phyloP scores from a whole-genome alignment of 164 flowering plant species.

The Pachysandra terminalis region DNA sequence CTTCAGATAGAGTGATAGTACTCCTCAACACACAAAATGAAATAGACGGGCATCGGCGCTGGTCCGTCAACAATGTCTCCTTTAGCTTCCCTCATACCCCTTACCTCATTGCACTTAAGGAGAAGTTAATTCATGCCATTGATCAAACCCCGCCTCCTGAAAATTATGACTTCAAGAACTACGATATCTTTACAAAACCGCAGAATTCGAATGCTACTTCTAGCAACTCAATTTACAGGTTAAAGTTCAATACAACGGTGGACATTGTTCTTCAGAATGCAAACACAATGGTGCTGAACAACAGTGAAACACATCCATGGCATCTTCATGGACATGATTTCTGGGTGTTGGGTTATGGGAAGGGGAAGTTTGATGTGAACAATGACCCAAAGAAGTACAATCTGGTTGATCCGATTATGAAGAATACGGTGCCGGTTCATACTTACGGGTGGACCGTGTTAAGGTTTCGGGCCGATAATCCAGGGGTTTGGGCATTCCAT shows the following conservation, averaged over 20 bases:
- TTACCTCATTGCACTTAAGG: conserved; percentile 47
- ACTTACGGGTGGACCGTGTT: conserved; percentile 26
- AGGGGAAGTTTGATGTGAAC: conserved; percentile 23
- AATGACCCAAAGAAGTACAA: conserved; percentile 19
- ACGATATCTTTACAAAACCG: conserved; percentile 30
- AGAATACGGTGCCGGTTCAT: conserved; percentile 26
- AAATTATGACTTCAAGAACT: conserved; percentile 27
- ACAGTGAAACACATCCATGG: conserved; percentile 58
- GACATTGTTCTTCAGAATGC: conserved; percentile 71
- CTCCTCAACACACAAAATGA: conserved; percentile 58
- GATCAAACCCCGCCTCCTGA: conserved; percentile 42
- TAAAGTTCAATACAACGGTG: conserved; percentile 53
- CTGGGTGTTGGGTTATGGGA: conserved; percentile 32
- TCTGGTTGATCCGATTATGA: conserved; percentile 23
- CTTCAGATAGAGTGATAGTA: conserved; percentile 40
- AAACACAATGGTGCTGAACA: conserved; percentile 31
- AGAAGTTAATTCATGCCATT: conserved; percentile 25
- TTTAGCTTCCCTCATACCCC: conserved; percentile 53
- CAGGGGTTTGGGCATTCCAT: conserved; percentile 22
- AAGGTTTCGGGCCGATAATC: conserved; percentile 24
- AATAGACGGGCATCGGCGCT: conserved; percentile 26
- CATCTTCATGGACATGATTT: conserved; percentile 39
- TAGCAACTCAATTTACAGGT: conserved; percentile 36
- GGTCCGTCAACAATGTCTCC: conserved; percentile 64
- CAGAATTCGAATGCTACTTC: conserved; percentile 37